phyloP scores from a whole-genome alignment of 1,139 yeast species.

The Dujonia santamariae region DNA sequence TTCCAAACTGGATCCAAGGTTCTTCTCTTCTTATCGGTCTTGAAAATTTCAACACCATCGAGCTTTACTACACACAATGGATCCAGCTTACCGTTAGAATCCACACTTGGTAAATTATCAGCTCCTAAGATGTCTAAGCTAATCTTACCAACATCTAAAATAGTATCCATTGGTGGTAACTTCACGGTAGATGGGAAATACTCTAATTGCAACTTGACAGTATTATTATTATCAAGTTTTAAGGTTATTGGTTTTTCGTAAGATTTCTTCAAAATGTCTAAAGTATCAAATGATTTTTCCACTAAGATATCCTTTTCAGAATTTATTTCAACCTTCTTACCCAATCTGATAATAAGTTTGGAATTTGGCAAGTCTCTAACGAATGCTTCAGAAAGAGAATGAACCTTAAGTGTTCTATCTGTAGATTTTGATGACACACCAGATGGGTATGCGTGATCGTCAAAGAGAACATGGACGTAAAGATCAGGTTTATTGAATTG shows the following conservation, averaged over 20 bases:
- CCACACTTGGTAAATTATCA: slow-evolving; percentile 52
- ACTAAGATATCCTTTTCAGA: slow-evolving; percentile 46
- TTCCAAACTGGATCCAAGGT: slow-evolving; percentile 71
- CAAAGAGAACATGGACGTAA: slow-evolving; percentile 58
- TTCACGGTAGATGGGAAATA: slow-evolving; percentile 57
- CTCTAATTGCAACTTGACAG: slow-evolving; percentile 49
- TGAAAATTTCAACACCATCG: slow-evolving; percentile 53
- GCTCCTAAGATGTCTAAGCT: slow-evolving; percentile 57
- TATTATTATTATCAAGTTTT: slow-evolving; percentile 40
- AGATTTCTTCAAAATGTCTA: slow-evolving; percentile 50
- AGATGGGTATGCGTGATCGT: slow-evolving; percentile 61
- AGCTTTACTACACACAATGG: slow-evolving; percentile 54
- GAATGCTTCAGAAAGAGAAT: slow-evolving; percentile 55
- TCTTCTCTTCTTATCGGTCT: slow-evolving; percentile 60
- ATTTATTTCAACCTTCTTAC: slow-evolving; percentile 48
- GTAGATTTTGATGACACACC: slow-evolving; percentile 48
- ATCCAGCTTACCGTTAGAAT: slow-evolving; percentile 73
- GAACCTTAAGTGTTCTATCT: slow-evolving; percentile 34
- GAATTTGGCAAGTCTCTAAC: slow-evolving; percentile 70
- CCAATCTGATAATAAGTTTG: slow-evolving; percentile 49
- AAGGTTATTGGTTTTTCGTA: slow-evolving; percentile 46
- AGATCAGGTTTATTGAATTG: slow-evolving; percentile 44
- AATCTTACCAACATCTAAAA: slow-evolving; percentile 64
- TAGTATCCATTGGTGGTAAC: slow-evolving; percentile 56
- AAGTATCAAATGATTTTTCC: slow-evolving; percentile 49